Conservation (phyloP, 108 stramenopile genomes). For the Epithemia pelagica region DNA sequence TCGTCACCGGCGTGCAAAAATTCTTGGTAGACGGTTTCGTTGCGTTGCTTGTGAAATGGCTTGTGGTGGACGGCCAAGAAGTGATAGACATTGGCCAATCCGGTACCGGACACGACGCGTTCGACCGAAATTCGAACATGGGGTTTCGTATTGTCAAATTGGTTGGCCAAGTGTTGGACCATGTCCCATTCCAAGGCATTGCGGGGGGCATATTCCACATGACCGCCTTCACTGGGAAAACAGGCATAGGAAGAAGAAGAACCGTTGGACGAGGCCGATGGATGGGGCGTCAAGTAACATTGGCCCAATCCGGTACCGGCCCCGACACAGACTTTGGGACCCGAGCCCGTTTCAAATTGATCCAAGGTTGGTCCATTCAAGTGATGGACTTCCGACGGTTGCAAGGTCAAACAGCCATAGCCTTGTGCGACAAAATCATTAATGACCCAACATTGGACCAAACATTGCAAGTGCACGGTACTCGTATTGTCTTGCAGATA, state of each 20-base stretch:
- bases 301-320: slow-evolving; percentile 97
- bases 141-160: slow-evolving; percentile 43
- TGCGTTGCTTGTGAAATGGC: slow-evolving; percentile 56
- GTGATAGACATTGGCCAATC: slow-evolving; percentile 93
- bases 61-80: slow-evolving; percentile 77
- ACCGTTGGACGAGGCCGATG: slow-evolving; percentile 17
- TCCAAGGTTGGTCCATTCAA: slow-evolving; percentile 25
- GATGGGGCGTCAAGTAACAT: slow-evolving; percentile 73
- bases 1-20: slow-evolving; percentile 60
- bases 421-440: slow-evolving; percentile 97
- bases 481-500: slow-evolving; percentile 41
- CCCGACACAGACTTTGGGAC: slow-evolving; percentile 91
- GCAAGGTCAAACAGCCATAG: slow-evolving; percentile 89
- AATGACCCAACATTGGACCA: slow-evolving; percentile 68
- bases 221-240: slow-evolving; percentile 95
- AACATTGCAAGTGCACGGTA: slow-evolving; percentile 22
- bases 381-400: slow-evolving; percentile 49
- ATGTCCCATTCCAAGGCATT: slow-evolving; percentile 70
- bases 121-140: slow-evolving; percentile 81
- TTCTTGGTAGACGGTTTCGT: slow-evolving; percentile 53
- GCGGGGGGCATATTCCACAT: slow-evolving; percentile 90
- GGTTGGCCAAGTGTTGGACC: slow-evolving; percentile 51
- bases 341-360: slow-evolving; percentile 18
- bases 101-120: slow-evolving; percentile 91
- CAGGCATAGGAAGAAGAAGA: too few relatives aligned